A percentile compares a stretch with the other conserved stretches of the same genome.
phyloP scores from a whole-genome alignment of 1,284 basidiomycete genomes.

The Puccinia polysora region DNA sequence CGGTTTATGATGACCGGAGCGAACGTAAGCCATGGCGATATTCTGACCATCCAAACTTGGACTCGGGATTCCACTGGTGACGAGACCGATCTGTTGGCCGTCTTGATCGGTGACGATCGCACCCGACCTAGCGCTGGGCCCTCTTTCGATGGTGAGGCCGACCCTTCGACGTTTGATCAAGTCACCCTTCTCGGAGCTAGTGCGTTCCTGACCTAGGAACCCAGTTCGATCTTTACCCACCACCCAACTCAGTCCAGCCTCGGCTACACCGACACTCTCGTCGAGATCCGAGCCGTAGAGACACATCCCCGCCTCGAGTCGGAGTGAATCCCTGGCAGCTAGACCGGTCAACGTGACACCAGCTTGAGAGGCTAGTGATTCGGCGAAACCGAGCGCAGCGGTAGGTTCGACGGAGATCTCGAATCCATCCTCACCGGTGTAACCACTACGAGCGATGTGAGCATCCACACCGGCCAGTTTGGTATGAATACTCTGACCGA shows the following conservation, averaged over 20 bases:
- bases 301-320: slow-evolving; percentile 97
- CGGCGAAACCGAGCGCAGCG: slow-evolving; percentile 67
- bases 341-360: slow-evolving; percentile 83
- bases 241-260: slow-evolving; percentile 86
- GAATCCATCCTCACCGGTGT: slow-evolving; percentile 98
- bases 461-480: slow-evolving; percentile 54
- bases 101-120: slow-evolving; percentile 48
- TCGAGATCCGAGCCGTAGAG: slow-evolving; percentile 92
- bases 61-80: slow-evolving; percentile 94
- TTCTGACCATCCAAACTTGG: slow-evolving; percentile 76
- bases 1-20: slow-evolving; percentile 76
- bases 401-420: slow-evolving; percentile 90
- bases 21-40: slow-evolving; percentile 92
- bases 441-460: slow-evolving; percentile 92
- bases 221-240: slow-evolving; percentile 66
- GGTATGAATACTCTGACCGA: slow-evolving; percentile 73
- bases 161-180: slow-evolving; percentile 68
- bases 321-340: slow-evolving; percentile 84
- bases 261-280: slow-evolving; percentile 74
- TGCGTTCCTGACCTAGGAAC: slow-evolving; percentile 79
- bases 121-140: slow-evolving; percentile 70
- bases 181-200: slow-evolving; percentile 74
- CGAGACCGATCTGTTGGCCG: slow-evolving; percentile 57
- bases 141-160: slow-evolving; percentile 70
- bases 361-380: slow-evolving; percentile 61